Evolutionary conservation across 129 eudicot species (phyloP), one percentile per base, ranked within the genome.

Genomic region (Flaveria ramosissima): DNA sequence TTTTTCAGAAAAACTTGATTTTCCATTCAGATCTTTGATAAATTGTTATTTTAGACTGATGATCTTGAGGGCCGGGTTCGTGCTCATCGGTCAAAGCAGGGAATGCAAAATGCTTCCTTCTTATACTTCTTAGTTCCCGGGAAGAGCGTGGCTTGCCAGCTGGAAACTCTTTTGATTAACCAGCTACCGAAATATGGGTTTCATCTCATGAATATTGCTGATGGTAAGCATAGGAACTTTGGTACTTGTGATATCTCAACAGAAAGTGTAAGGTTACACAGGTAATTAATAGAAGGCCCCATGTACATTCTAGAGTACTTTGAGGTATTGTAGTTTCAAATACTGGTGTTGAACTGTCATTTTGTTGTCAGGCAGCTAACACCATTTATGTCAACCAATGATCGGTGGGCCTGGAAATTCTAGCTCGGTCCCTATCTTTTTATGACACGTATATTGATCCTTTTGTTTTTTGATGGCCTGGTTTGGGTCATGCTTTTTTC

Each of bases 161-260:
- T 94, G 65, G 98, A 94, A 78, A 94, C 98, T 9, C 88, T 90
- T 80, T 89, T 94, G 51, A 89, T 94, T 56, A 94, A 94, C 84
- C 97, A 87, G 79, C 93, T 93, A 24, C 96, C 97, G 0, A 79
- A 46, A 63, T 87, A 59, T 52, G 97, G 98, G 41, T 93, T 91
- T 76, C 83, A 69, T 69, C 89, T 94, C 11, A 76, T 89, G 14
- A 94, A 94, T 68, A 36, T 94, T 9, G 93, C 92, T 21, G 98
- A 94, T 73, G 98, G 98, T 60, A 88, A 88, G 71, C 98, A 91
- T 75, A 83, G 97, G n/a, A 89, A 93, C 74, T 93, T 93, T 79
- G 98, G 98, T 61, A 87, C 98, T 0, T 82, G 82, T 65, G 84
- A 83, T 71, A 14, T 71, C 72, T 75, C 89, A 27, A 47, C 78